Base-by-base conservation (phyloP, 2,329 filamentous ascomycete genomes). In the Diplocarpon rosae region DNA sequence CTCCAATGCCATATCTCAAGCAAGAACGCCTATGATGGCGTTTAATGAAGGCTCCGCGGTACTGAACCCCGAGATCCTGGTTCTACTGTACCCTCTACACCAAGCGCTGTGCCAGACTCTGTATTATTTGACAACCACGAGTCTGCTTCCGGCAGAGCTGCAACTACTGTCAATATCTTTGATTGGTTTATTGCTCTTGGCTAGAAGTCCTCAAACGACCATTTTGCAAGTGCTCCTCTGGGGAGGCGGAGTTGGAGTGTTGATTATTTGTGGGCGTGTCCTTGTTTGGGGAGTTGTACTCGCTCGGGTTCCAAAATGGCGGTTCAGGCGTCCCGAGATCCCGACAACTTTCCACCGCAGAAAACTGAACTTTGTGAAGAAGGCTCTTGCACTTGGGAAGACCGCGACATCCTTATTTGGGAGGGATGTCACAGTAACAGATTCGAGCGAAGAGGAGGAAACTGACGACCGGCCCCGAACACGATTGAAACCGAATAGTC, bases 261-360 rank as follows among this genome's bases (percentile, higher is more conserved):
- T 95, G 42, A 66, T 90, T 3, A 67, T 76, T 5, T 93, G 87
- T 59, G 76, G 78, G 27, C 73, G 79, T 27, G 76, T 92, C 11
- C 76, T 96, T 30, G 75, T 73, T 56, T 93, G 86, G 84, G 88
- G 85, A 37, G 83, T 96, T 42, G 75, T 82, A 20, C 68, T 98
- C 49, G 89, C 90, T 40, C 75, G 90, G 46, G 85, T 96, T 14
- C 92, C 92, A 2, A 87, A 80, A 56, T 95, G 90, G 87, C 84
- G 89, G 35, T 89, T 96, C 56, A 75, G 78, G 55, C 76, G 80
- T 44, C 66, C 71, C 24, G 49, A 34, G 38, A 42, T 43, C 20
- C 24, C 39, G 2, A 27, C 35, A 12, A 56, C 37, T 17, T 39
- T 29, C n/a, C 42, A 36, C 11, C 34, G 39, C 15, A 52, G 39